These are phyloP conservation scores for Sisymbrium altissimum DNA, from an alignment of 345 rosid genomes.

Conservation along the genomic window DNA sequence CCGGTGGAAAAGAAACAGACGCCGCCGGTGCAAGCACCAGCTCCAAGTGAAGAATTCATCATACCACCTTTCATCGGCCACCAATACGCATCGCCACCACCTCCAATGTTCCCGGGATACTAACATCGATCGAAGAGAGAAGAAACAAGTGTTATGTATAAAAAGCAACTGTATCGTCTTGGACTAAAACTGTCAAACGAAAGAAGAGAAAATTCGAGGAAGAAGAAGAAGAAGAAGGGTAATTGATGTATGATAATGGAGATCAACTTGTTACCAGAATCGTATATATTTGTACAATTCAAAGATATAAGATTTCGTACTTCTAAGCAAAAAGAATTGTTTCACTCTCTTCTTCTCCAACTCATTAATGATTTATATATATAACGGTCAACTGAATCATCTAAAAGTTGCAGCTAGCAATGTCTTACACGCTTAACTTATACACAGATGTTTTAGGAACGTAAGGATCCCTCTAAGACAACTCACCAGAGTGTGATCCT, in stretches of 20 bases:
- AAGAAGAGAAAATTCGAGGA: conserved; percentile 11
- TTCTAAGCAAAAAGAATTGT: conserved; percentile 12
- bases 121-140: conserved; percentile 15
- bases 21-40: conserved; percentile 15
- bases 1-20: conserved; percentile 15
- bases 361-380: background rate
- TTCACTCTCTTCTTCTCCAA: background rate
- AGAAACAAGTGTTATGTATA: background rate
- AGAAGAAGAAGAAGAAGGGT: conserved; percentile 14
- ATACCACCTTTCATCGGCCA: conserved; percentile 66
- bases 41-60: conserved; percentile 31
- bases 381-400: background rate
- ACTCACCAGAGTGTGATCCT: no score
- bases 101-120: conserved; percentile 74
- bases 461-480: no score
- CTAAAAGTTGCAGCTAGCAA: background rate
- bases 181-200: background rate
- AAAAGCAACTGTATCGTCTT: conserved; percentile 11
- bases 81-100: conserved; percentile 78
- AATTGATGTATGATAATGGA: background rate
- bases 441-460: no score
- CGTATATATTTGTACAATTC: conserved; percentile 6
- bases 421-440: no score
- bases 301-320: background rate
- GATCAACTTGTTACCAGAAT: background rate